These are phyloP conservation scores for Penicillium argentinense DNA, from an alignment of 495 filamentous ascomycete species.

Conservation along the genomic window DNA sequence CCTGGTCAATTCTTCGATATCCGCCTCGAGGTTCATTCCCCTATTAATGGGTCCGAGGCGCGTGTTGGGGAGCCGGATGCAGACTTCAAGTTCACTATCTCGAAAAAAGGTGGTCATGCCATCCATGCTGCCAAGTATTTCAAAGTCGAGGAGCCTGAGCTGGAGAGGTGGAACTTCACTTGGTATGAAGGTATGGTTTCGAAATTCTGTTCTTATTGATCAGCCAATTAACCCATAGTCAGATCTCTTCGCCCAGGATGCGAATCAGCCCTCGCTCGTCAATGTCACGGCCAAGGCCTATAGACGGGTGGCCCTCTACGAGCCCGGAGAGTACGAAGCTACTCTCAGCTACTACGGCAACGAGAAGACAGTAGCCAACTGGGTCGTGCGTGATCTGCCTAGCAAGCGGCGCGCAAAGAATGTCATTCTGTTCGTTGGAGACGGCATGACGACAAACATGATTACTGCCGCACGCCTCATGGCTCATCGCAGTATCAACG, in stretches of 20 bases:
- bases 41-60: conserved; percentile 71
- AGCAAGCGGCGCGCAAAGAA: conserved; percentile 71
- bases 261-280: conserved; percentile 60
- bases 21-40: conserved; percentile 73
- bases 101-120: conserved; percentile 51
- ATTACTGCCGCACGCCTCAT: conserved; percentile 69
- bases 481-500: conserved; percentile 72
- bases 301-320: conserved; percentile 63
- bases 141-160: conserved; percentile 53
- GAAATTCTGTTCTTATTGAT: too few species aligned
- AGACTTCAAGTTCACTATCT: conserved; percentile 67
- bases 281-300: conserved; percentile 72
- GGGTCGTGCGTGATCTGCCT: conserved; percentile 66
- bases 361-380: conserved; percentile 62
- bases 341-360: conserved; percentile 67
- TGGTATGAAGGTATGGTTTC: conserved; percentile 60
- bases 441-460: conserved; percentile 83
- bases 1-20: conserved; percentile 75
- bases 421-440: conserved; percentile 74
- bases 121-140: conserved; percentile 59
- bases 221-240: too few species aligned
- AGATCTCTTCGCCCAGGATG: conserved; percentile 70
- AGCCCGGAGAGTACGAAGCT: conserved; percentile 69
- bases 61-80: conserved; percentile 61
- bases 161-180: conserved; percentile 70